phyloP scores from a whole-genome alignment of 768 basidiomycete species.

The Leccinum boreale region DNA sequence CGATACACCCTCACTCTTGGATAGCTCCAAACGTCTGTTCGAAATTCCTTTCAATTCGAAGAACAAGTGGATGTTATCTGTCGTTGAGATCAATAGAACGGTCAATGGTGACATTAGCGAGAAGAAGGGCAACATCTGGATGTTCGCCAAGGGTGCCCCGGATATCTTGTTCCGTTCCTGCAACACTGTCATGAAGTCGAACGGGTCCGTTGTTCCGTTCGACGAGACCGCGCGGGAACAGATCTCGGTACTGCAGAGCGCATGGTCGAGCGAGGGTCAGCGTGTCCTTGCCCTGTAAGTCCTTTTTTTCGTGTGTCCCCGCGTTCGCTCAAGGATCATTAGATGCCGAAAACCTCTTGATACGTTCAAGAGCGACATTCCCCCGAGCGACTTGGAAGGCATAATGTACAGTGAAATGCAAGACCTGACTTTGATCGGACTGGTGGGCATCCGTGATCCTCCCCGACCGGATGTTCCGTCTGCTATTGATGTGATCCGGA shows the following conservation, averaged over 20 bases:
- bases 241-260: constrained; percentile 31
- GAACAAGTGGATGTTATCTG: constrained; percentile 59
- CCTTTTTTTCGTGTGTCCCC: not conserved
- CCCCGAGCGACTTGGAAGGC: constrained; percentile 33
- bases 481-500: constrained; percentile 44
- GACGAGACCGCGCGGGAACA: constrained; percentile 18
- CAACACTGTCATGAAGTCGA: constrained; percentile 29
- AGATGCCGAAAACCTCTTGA: constrained; percentile 32
- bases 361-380: constrained; percentile 24
- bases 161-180: constrained; percentile 48
- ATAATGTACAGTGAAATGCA: constrained; percentile 37
- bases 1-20: constrained; percentile 20
- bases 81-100: constrained; percentile 27
- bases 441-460: constrained; percentile 55
- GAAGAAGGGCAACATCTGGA: constrained; percentile 20
- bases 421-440: constrained; percentile 45
- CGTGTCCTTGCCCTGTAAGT: constrained; percentile 48
- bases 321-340: not conserved
- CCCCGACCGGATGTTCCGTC: constrained; percentile 48
- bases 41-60: constrained; percentile 47
- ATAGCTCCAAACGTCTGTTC: constrained; percentile 26
- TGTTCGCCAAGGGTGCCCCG: constrained; percentile 59
- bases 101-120: constrained; percentile 6
- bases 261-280: constrained; percentile 48
- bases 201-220: constrained; percentile 35